Percentiles rank a stretch among this genome's conserved stretches.
phyloP scores from a whole-genome alignment of 805 yeast genomes.

The Nakazawaea ernobii region DNA sequence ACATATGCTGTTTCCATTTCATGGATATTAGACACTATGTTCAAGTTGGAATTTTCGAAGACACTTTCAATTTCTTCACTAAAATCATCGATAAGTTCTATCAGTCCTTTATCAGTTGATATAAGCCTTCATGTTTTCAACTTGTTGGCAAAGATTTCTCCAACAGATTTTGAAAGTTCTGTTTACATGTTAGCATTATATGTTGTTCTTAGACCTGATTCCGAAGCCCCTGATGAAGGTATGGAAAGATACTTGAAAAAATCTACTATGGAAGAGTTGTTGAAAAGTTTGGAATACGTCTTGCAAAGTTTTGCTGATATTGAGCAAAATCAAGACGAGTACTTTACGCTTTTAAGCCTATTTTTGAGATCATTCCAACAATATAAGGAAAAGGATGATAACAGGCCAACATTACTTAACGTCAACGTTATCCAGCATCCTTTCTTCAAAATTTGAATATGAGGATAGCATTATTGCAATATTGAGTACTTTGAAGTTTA shows the following conservation, averaged over 20 bases:
- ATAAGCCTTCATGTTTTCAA: slow-evolving; percentile 1
- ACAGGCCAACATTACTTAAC: background rate
- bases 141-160: background rate
- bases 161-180: background rate
- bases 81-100: too few relatives aligned
- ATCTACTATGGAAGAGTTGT: slow-evolving; percentile 12
- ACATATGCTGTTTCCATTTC: slow-evolving; percentile 8
- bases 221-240: slow-evolving; percentile 3
- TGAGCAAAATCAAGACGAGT: slow-evolving; percentile 11
- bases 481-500: slow-evolving; percentile 29
- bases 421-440: slow-evolving; percentile 1
- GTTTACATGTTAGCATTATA: slow-evolving; percentile 27
- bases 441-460: background rate
- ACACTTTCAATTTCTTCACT: too few relatives aligned
- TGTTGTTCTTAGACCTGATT: slow-evolving; percentile 23
- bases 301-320: slow-evolving; percentile 17
- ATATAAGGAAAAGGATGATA: background rate
- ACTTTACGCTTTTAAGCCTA: slow-evolving; percentile 18
- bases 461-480: slow-evolving; percentile 6
- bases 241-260: slow-evolving; percentile 9
- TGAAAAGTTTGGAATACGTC: slow-evolving; percentile 13
- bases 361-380: background rate
- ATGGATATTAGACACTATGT: slow-evolving; percentile 29
- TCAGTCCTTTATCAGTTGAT: too few relatives aligned
- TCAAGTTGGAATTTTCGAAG: slow-evolving; percentile 13